These are phyloP conservation scores for Cryptococcus floricola DNA, from an alignment of 1,284 basidiomycete genomes.

Conservation along the genomic window DNA sequence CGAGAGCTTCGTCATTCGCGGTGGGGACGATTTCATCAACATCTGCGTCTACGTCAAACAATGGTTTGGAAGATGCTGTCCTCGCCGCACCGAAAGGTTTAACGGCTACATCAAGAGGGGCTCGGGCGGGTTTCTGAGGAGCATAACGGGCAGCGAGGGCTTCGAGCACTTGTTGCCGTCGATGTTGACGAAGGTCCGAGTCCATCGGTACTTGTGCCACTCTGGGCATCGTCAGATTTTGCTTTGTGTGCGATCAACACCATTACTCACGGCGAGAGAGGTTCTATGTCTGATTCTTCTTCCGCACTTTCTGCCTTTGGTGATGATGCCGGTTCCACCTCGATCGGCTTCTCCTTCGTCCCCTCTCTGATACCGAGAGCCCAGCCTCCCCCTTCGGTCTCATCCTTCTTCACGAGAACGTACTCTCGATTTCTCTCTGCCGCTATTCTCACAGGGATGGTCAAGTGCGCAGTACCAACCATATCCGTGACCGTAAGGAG, in stretches of 20 bases:
- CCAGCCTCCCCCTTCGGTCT: slow-evolving; percentile 82
- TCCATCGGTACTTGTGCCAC: slow-evolving; percentile 48
- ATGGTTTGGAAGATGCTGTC: slow-evolving; percentile 43
- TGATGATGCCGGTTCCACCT: slow-evolving; percentile 53
- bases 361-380: slow-evolving; percentile 81
- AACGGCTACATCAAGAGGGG: slow-evolving; percentile 31
- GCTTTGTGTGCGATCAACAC: neutral
- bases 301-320: slow-evolving; percentile 13
- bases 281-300: slow-evolving; percentile 58
- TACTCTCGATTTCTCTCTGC: slow-evolving; percentile 93
- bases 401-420: slow-evolving; percentile 79
- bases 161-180: slow-evolving; percentile 62
- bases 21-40: slow-evolving; percentile 28
- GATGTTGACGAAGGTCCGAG: slow-evolving; percentile 65
- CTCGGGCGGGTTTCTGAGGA: slow-evolving; percentile 48
- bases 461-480: slow-evolving; percentile 78
- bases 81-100: slow-evolving; percentile 35
- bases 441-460: slow-evolving; percentile 87
- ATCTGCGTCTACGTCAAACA: slow-evolving; percentile 56
- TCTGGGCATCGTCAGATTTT: neutral
- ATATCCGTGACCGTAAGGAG: slow-evolving; percentile 90
- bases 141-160: slow-evolving; percentile 61
- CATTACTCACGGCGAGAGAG: slow-evolving; percentile 62
- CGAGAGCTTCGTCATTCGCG: slow-evolving; percentile 44
- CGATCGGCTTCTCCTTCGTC: slow-evolving; percentile 76